These are phyloP conservation scores for Aspergillus sp. DNA, from an alignment of 2,329 filamentous ascomycete genomes.

Conservation along the genomic window DNA sequence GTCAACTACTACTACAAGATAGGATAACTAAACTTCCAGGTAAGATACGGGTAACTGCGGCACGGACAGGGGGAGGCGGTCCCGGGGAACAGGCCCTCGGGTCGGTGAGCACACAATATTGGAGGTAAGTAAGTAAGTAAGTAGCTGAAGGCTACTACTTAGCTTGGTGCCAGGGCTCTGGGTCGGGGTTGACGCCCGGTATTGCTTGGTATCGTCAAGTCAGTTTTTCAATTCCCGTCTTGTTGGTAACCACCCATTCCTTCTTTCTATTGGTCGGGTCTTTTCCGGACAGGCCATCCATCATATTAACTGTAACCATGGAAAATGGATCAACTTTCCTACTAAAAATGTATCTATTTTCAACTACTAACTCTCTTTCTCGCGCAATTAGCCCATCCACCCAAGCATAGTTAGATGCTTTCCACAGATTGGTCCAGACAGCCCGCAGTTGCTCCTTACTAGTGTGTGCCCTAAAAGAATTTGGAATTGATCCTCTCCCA, in stretches of 20 bases:
- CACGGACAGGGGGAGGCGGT: conserved; percentile 15
- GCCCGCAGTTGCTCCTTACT: neutral
- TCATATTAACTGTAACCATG: neutral
- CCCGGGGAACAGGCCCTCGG: conserved; percentile 23
- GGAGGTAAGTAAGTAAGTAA: too few species aligned
- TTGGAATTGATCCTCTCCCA: neutral
- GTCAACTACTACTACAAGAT: conserved; percentile 2
- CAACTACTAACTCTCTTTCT: neutral
- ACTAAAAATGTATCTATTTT: neutral
- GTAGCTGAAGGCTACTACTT: too few species aligned
- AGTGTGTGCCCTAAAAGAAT: conserved; percentile 1
- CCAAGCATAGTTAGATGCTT: too few species aligned
- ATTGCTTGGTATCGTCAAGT: conserved; percentile 17
- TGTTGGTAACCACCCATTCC: neutral
- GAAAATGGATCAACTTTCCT: neutral
- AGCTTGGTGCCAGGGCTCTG: neutral
- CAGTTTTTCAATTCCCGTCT: too few species aligned
- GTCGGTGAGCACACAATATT: conserved; percentile 11
- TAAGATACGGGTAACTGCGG: conserved; percentile 4
- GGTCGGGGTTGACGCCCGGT: conserved; percentile 5
- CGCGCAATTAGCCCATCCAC: neutral
- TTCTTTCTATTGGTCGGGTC: neutral
- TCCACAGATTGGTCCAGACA: neutral
- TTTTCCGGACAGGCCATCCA: neutral
- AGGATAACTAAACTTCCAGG: neutral